Base-by-base conservation (phyloP, 305 asterid genomes). In the Fraxinus latifolia region DNA sequence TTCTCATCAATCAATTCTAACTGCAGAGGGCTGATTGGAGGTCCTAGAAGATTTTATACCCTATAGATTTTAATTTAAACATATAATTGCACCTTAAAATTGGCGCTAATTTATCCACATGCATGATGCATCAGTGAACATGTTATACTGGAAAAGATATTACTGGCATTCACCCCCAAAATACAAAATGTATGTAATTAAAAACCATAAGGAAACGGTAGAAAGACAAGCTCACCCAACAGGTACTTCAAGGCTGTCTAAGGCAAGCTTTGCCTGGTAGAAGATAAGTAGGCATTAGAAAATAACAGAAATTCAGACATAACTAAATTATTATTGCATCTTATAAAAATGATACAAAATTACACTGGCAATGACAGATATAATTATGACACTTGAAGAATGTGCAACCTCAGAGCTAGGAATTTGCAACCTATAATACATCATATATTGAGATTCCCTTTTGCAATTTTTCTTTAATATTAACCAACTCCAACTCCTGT, bases 161-260 rank as follows among this genome's bases (percentile, higher is more conserved):
- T 76, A 68, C 23, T 14, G 82, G 44, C 21, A 79, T 79, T 85
- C 70, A 77, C 36, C 80, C 21, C 68, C 33, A 12, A 70, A 77
- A 27, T 71, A 44, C 27, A 65, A 72, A 72, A 82, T 6, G 70
- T 47, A 50, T 27, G 81, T 21, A 32, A 37, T 29, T 33, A 71
- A 75, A 77, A 67, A 27, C 0, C 12, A 80, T 72, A 34, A 74
- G 71, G 60, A 76, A 60, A 36, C 7, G 17, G 36, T 33, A 42
- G 39, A 77, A n/a, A 39, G 80, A 77, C 82, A 80, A 84, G 65
- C 87, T 83, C 83, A 91, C 96, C 91, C 97, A 33, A 95, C 94
- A 21, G 98, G 98, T 70, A 92, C 98, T 89, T 95, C 97, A 79
- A 91, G 96, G 84, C 84, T 87, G 65, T 87, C 91, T 84, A 92